These are phyloP conservation scores for Silene noctiflora DNA, from an alignment of 179 eudicot species.

Conservation along the genomic window DNA sequence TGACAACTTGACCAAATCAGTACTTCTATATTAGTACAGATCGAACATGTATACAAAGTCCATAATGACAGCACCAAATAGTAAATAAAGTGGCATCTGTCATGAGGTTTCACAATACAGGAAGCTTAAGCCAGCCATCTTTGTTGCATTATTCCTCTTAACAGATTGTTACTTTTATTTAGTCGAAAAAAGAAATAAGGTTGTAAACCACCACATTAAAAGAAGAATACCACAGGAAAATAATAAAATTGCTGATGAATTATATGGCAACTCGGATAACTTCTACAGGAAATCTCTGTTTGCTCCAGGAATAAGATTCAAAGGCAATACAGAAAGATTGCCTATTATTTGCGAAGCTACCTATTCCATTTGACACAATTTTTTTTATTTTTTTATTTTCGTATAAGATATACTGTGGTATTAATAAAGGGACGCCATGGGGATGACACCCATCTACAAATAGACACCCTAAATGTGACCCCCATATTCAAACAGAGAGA, in stretches of 20 bases:
- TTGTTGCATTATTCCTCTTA: not conserved
- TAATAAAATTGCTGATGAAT: not conserved
- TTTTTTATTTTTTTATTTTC: no score
- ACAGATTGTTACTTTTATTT: not conserved
- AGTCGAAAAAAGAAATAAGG: not conserved
- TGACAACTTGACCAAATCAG: not conserved
- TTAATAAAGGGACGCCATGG: not conserved
- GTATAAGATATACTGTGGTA: no score
- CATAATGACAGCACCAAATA: not conserved
- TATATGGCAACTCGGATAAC: not conserved
- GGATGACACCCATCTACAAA: not conserved
- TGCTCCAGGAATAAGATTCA: not conserved
- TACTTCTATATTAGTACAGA: not conserved
- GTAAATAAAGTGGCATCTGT: not conserved
- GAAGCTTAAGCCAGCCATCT: not conserved
- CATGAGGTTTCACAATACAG: not conserved
- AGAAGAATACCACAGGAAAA: not conserved
- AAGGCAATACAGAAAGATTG: not conserved
- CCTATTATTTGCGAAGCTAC: not conserved
- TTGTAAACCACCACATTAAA: not conserved
- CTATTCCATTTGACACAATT: not conserved
- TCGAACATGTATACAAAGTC: not conserved
- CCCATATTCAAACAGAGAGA: not conserved
- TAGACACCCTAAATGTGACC: not conserved
- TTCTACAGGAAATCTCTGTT: not conserved